phyloP scores from a whole-genome alignment of 2,329 filamentous ascomycete genomes.

The Xylariaceae sp. region DNA sequence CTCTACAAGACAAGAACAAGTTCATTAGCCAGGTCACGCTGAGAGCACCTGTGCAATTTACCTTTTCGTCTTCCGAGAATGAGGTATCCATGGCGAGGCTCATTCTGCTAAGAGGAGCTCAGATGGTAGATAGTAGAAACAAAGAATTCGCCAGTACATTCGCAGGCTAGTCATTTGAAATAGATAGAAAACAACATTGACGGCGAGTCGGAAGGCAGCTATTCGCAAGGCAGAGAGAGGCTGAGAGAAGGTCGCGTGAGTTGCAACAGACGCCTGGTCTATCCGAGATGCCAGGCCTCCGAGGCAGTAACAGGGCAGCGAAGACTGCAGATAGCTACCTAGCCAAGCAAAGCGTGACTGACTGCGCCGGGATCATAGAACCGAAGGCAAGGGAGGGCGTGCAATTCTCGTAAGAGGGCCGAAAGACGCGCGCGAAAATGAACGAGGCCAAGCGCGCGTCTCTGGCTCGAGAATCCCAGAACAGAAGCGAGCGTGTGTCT shows the following conservation, averaged over 20 bases:
- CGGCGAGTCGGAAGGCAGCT: conserved; percentile 16
- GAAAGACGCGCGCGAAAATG: conserved; percentile 27
- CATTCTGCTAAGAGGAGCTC: conserved; percentile 16
- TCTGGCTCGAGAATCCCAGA: conserved; percentile 23
- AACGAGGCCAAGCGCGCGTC: conserved; percentile 32
- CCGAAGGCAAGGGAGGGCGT: conserved; percentile 12
- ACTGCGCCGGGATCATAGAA: conserved; percentile 16
- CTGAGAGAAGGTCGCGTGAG: conserved; percentile 17
- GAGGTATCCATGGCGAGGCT: conserved; percentile 36
- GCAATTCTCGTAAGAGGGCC: conserved; percentile 22
- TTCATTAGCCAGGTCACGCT: too few species aligned
- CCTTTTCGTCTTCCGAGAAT: conserved; percentile 51
- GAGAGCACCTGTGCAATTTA: conserved; percentile 26
- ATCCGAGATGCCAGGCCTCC: conserved; percentile 16
- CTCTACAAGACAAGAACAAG: conserved; percentile 34
- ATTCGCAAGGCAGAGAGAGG: conserved; percentile 17
- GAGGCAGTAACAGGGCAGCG: conserved; percentile 3
- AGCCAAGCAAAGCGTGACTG: conserved; percentile 11
- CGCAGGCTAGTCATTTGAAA: conserved; percentile 31
- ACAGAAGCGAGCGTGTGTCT: conserved; percentile 23
- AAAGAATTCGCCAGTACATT: conserved; percentile 22
- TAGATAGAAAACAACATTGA: conserved; percentile 12
- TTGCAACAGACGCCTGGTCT: conserved; percentile 14
- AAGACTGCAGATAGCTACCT: conserved; percentile 17
- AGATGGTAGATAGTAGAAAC: conserved; percentile 20